Base-by-base conservation (phyloP, 305 asterid species). In the Solanum hybrid region DNA sequence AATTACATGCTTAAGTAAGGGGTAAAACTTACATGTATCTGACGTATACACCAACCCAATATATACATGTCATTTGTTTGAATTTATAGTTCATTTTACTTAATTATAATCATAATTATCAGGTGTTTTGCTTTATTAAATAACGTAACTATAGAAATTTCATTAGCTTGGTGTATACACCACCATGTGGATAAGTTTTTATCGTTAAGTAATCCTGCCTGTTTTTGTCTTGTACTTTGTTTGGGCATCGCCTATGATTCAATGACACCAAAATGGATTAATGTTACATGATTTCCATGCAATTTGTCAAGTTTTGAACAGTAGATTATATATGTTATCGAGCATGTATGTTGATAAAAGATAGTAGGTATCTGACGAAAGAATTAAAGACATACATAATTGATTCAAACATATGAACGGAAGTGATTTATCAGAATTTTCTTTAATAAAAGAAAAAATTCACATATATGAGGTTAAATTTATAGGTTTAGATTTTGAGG, bases 21-120 rank as follows among this genome's bases (percentile, higher is more conserved):
- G 10, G 4, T 56, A 56, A 56, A 56, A 56, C 10, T 56, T 6
- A 51, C 17, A 4, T 42, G 17, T 12, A 12, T 0, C 1, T 56
- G 24, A 0, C 0, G 9, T 51, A 16, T 17, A 51, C 0, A 17
- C 0, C 10, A 56, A 6, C 0, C 0, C 10, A 17, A 17, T 56
- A 17, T 17, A 56, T 56, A 17, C 0, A 56, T 56, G 10, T 56
- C 1, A 17, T 2, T 1, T 56, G 0, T 17, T 56, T 56, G 10
- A 17, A 3, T 6, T 17, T 17, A 1, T 17, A 17, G 0, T 16
- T 51, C 0, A 56, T 56, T 56, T 56, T 56, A 56, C 4, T 56
- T 56, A 56, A 56, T 56, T 0, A 1, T 3, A 17, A 56, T 56
- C 6, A 56, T 56, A 17, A 56, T 56, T 56, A 56, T 1, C 1